Evolutionary conservation across 2,329 filamentous ascomycete species (phyloP), one percentile per base, ranked within the genome.

Genomic region (Esteya vermicola): DNA sequence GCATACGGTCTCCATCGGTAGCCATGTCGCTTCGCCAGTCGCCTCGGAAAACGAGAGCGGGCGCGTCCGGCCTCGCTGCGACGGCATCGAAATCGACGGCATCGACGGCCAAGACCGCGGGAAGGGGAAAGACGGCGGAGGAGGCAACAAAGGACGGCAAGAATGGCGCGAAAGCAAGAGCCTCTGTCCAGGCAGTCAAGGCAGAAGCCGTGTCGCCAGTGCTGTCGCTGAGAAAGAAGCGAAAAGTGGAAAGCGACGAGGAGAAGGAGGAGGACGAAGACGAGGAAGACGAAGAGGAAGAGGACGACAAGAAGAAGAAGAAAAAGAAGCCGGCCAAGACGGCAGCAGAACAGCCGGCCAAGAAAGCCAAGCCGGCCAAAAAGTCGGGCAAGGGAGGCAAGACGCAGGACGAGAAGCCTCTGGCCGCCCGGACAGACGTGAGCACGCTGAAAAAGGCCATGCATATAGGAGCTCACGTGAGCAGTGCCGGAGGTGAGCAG

Each of bases 401-500:
- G 28, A 9, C n/a, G 10, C n/a, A 31, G 14, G 28, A 31, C 22
- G 62, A 65, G 40, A 49, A 50, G 65, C 77, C 83, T 0, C 58
- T 94, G 2, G 79, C 77, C 18, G 63, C 68, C 21, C 72, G 91
- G 27, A 88, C 85, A 1, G 60, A 68, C 5, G 58, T 77, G 23
- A 50, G 59, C 12, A 74, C 76, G 1, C 65, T 89, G 45, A 78
- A 79, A 55, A 71, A 67, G 55, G 59, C 67, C 12, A 82, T 95
- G 71, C 80, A 83, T 52, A 80, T 98, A 41, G 91, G 91, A 14
- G 91, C 91, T 1, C 91, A 98, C 57, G 85, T 96, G 45, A 91
- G 82, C 58, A 78, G 74, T 46, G 86, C 91, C 22, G 89, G 88
- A 64, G 89, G 85, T 82, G 56, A 41, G 67, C 8, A 6, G 4